Evolutionary conservation across 2,329 filamentous ascomycete species (phyloP), one percentile per base, ranked within the genome.

Genomic region (Claviceps africana): DNA sequence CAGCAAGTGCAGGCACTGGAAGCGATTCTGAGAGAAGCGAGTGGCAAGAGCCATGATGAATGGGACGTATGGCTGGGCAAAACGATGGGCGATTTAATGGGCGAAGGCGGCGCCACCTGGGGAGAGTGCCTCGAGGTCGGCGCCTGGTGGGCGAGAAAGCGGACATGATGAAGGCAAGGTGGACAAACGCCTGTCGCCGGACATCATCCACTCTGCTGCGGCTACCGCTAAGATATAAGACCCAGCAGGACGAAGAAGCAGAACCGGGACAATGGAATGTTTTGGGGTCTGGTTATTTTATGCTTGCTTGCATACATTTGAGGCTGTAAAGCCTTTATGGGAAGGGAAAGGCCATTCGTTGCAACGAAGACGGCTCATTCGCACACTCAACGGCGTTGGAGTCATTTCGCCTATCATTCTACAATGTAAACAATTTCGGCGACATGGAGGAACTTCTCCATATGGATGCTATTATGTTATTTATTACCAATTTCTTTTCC

Each of bases 51-150:
- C 61, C 81, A 86, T 62, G 88, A 95, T 59, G 90, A 96, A 69
- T 96, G 89, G 89, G 86, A 94, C 65, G 75, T 81, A 43, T 96
- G 90, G 90, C 81, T 86, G 70, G 82, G 83, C 42, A 87, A 84
- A 67, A 87, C 95, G 85, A 91, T 88, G 77, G 79, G 80, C 47
- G 85, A 93, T 66, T 68, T 96, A 61, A 76, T 95, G 62, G 82
- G 85, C 64, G 84, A 91, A 55, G 83, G 82, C 51, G 86, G 87
- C 21, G 83, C 86, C 19, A 82, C 79, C 47, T 89, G 82, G 72
- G 89, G 90, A 47, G 90, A 96, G 67, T 95, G 88, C 67, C 70
- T 96, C 21, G 88, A 81, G 61, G 81, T 89, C 57, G 87, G 91
- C 39, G 93, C 89, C 66, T 96, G 90, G 73, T 93, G 83, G 66